These are phyloP conservation scores for Citrullus amarus DNA, from an alignment of 306 rosid species.

Conservation along the genomic window DNA sequence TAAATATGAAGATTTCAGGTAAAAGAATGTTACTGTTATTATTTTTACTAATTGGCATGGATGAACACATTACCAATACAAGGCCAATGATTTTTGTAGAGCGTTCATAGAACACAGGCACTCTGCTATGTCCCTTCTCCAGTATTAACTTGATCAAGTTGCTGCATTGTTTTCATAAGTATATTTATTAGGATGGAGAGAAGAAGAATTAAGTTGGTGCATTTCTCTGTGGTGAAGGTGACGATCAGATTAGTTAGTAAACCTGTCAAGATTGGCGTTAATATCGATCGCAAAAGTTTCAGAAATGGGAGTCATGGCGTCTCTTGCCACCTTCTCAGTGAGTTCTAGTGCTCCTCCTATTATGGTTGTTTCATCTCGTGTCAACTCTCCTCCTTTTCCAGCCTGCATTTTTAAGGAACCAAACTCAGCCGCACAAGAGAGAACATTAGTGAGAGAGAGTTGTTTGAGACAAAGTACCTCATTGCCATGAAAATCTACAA, in stretches of 20 bases:
- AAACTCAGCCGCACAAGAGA: background rate
- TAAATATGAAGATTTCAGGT: background rate
- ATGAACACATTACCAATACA: slow-evolving; percentile 37
- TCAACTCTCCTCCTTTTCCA: slow-evolving; percentile 79
- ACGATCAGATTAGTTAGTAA: background rate
- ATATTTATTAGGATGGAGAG: background rate
- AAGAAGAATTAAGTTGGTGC: background rate
- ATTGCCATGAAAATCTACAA: slow-evolving; percentile 56
- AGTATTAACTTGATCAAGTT: slow-evolving; percentile 42
- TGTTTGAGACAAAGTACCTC: slow-evolving; percentile 32
- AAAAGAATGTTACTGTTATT: background rate
- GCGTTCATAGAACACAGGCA: slow-evolving; percentile 57
- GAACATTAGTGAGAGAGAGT: background rate
- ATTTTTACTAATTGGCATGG: background rate
- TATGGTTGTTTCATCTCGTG: slow-evolving; percentile 68
- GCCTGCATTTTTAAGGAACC: slow-evolving; percentile 27
- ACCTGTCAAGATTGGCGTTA: slow-evolving; percentile 58
- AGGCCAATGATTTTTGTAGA: slow-evolving; percentile 64
- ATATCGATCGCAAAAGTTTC: slow-evolving; percentile 50
- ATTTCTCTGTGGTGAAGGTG: background rate
- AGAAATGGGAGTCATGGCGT: slow-evolving; percentile 65
- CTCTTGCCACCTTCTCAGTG: slow-evolving; percentile 44
- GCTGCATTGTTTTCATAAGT: slow-evolving; percentile 23
- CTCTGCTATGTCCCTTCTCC: slow-evolving; percentile 71
- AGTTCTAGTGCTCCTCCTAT: slow-evolving; percentile 82